A percentile compares a stretch with the other conserved stretches of the same genome.
phyloP scores from a whole-genome alignment of 176 grass and related monocot genomes.

The Neostapfia colusana region DNA sequence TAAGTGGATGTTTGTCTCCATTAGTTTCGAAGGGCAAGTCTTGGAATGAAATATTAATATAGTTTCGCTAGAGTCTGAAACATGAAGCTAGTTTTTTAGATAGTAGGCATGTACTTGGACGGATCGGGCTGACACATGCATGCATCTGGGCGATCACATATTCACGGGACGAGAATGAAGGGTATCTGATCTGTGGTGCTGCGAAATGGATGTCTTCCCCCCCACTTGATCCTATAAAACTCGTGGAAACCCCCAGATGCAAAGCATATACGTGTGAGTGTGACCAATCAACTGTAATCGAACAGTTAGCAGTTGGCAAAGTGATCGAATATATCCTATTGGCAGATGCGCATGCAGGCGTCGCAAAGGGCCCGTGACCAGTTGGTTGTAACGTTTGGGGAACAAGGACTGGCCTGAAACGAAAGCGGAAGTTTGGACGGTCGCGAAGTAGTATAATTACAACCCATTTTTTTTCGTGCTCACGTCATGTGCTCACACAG shows the following conservation, averaged over 20 bases:
- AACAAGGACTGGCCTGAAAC: conserved; percentile 6
- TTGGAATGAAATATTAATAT: not conserved
- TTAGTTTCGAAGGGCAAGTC: not conserved
- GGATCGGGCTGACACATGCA: not conserved
- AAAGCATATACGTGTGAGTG: not conserved
- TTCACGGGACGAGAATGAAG: conserved; percentile 20
- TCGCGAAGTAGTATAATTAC: not conserved
- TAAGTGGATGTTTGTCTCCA: not conserved
- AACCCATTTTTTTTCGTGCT: not conserved
- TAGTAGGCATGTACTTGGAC: not conserved
- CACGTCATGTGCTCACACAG: not conserved
- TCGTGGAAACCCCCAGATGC: conserved; percentile 2
- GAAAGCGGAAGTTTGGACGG: conserved; percentile 31
- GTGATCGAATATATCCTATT: not conserved
- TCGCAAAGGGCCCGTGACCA: not conserved
- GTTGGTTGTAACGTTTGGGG: conserved; percentile 16
- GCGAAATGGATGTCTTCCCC: not conserved
- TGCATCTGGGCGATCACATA: not conserved
- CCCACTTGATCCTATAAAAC: conserved; percentile 15
- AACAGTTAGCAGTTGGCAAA: not conserved
- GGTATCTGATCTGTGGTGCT: not conserved
- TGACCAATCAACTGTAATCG: not conserved
- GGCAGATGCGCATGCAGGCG: not conserved
- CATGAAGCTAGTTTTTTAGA: not conserved
- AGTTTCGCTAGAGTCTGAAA: not conserved